Evolutionary conservation across 495 filamentous ascomycete species (phyloP), one percentile per base, ranked within the genome.

Genomic region (Podospora pseudopauciseta): DNA sequence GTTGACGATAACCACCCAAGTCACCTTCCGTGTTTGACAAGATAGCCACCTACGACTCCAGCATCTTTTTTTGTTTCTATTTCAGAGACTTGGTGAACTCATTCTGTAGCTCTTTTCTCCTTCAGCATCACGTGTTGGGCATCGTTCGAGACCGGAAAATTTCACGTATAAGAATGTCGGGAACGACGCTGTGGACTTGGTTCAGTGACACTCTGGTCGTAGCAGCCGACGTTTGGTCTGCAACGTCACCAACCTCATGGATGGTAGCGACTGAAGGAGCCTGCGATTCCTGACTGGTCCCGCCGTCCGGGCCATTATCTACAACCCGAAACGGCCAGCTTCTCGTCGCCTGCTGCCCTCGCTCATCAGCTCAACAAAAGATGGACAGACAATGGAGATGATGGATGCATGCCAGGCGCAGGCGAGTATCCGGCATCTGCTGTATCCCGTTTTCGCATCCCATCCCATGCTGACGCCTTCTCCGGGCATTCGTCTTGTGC

Each of bases 301-400:
- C 61, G 28, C 64, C 57, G 61, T 68, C 68, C 63, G 64, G 54
- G 34, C 44, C 64, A 68, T 72, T 19, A 68, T 70, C 32, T 70
- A 69, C 69, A 59, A 67, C 60, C 70, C 72, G 70, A 72, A 68
- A 57, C 61, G 55, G 55, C 15, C 62, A 64, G 27, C 27, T 26
- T 34, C 15, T 20, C 62, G 34, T 53, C 11, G 15, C 13, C 62
- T 44, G 27, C 19, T 32, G 32, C 60, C 13, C 60, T 19, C 1
- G 23, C 23, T 23, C 23, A 23, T 23, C 60, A 32, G 53, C 30
- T 49, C 39, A 49, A 49, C 39, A 49, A 49, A 49, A 16, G 39
- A 16, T 16, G 9, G 18, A 58, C 15, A 23, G 49, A 58, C 15
- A 63, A 32, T 28, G 54, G 20, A 69, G 63, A 63, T 69, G 63